Percentiles rank a stretch among this genome's conserved stretches.
Evolutionary conservation across 2,329 filamentous ascomycete species (phyloP).

Genomic region (Lojkania enalia): DNA sequence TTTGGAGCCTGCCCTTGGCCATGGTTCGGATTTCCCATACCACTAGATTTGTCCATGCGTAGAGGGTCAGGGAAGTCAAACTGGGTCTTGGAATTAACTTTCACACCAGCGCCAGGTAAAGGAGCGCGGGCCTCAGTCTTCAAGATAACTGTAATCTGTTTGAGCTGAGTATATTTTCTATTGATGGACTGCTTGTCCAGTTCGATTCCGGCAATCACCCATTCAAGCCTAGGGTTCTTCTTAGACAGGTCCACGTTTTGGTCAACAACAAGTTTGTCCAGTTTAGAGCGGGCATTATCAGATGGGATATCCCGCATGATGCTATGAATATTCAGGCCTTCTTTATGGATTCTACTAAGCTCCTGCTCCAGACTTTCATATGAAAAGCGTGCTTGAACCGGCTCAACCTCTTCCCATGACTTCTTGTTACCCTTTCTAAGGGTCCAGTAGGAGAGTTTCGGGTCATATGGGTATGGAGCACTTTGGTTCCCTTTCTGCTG

Average conservation of each 20-base stretch:
- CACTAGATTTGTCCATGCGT: background rate
- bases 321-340: conserved; percentile 21
- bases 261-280: conserved; percentile 33
- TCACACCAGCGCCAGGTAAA: background rate
- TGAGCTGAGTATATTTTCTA: conserved; percentile 19
- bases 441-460: conserved; percentile 30
- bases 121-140: conserved; percentile 24
- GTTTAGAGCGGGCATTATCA: conserved; percentile 24
- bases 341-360: conserved; percentile 26
- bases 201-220: conserved; percentile 33
- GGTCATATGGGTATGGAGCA: conserved; percentile 18
- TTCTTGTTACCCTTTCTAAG: conserved; percentile 27
- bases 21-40: background rate
- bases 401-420: conserved; percentile 32
- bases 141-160: conserved; percentile 33
- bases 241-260: conserved; percentile 29
- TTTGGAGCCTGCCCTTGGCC: background rate
- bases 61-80: background rate
- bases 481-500: conserved; percentile 11
- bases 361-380: conserved; percentile 26
- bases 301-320: conserved; percentile 30
- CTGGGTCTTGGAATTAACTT: background rate
- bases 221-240: conserved; percentile 28
- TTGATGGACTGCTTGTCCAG: conserved; percentile 17
- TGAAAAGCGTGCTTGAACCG: conserved; percentile 26